Percentiles rank a stretch among this genome's conserved stretches.
Evolutionary conservation across 371 early-diverging fungal genomes (phyloP).

Genomic region (Mucor sp.): DNA sequence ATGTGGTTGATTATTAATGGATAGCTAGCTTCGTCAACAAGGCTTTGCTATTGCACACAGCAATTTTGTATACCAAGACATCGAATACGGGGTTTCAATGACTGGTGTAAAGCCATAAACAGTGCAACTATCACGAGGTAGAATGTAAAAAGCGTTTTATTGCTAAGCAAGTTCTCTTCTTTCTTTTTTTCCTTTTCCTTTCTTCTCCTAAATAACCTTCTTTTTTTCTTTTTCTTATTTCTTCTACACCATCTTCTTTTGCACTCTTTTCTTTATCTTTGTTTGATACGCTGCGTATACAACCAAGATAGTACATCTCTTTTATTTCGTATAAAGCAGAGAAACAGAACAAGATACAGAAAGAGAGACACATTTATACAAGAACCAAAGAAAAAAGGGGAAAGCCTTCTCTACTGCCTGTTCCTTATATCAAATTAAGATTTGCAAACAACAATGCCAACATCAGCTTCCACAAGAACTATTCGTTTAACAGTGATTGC

Average conservation of each 20-base stretch:
- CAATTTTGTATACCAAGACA: not conserved
- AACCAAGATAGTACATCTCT: not conserved
- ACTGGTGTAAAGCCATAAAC: not conserved
- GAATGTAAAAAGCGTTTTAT: not conserved
- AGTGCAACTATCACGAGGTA: constrained; percentile 1
- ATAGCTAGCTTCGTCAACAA: not conserved
- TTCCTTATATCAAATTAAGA: not conserved
- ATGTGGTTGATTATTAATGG: not conserved
- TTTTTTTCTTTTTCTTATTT: not conserved
- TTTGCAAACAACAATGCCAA: constrained; percentile 23
- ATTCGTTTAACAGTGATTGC: constrained; percentile 76
- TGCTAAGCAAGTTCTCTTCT: constrained; percentile 11
- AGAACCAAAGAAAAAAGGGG: too few species aligned
- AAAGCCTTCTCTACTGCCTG: too few species aligned
- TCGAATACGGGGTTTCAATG: not conserved
- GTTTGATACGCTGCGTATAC: not conserved
- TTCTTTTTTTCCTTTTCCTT: constrained; percentile 7
- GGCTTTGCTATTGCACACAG: not conserved
- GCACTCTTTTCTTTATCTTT: not conserved
- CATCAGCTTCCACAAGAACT: constrained; percentile 37
- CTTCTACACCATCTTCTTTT: not conserved
- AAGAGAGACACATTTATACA: too few species aligned
- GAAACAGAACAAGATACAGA: too few species aligned
- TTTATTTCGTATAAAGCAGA: not conserved
- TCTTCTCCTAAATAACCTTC: not conserved